These are phyloP conservation scores for Lactarius tabidus DNA, from an alignment of 768 basidiomycete species.

Conservation along the genomic window DNA sequence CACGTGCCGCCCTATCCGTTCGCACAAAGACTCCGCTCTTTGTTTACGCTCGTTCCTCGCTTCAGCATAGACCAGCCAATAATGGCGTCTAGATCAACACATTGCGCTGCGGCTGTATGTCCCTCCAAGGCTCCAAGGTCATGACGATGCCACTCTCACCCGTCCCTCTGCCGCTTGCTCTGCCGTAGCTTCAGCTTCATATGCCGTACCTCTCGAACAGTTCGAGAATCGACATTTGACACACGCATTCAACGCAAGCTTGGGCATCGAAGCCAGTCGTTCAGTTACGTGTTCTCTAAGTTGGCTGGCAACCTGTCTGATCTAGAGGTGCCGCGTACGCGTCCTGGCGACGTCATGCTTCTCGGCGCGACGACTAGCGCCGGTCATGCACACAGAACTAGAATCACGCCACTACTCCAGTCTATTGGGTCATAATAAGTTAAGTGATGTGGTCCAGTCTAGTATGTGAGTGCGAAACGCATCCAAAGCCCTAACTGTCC, in stretches of 20 bases:
- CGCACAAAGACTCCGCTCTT: no score
- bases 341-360: conserved; percentile 15
- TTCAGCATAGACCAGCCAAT: no score
- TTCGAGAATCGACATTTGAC: not conserved
- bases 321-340: not conserved
- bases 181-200: no score
- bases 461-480: conserved; percentile 12
- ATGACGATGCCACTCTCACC: not conserved
- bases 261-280: not conserved
- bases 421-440: conserved; percentile 14
- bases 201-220: not conserved
- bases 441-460: conserved; percentile 15
- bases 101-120: not conserved
- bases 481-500: conserved; percentile 11
- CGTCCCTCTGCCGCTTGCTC: not conserved
- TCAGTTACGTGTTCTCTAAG: not conserved
- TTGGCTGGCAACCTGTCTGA: not conserved
- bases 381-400: conserved; percentile 13
- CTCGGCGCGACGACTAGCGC: conserved; percentile 6
- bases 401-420: conserved; percentile 7
- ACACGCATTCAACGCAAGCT: not conserved
- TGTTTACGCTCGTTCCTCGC: no score
- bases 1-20: no score
- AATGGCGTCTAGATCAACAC: not conserved
- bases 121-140: no score